Base-by-base conservation (phyloP, 176 grass and related monocot genomes). In the Areca catechu region DNA sequence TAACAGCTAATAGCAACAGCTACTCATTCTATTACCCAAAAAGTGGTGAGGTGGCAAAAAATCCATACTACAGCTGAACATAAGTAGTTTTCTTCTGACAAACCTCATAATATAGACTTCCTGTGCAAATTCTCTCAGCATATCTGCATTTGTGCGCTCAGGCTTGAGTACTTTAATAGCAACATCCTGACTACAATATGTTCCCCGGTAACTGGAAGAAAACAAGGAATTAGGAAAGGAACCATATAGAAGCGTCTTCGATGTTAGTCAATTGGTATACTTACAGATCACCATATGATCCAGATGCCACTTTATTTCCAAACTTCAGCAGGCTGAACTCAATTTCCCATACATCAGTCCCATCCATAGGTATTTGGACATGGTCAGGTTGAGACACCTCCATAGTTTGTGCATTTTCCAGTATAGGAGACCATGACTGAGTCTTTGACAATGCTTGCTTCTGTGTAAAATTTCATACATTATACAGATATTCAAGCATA, bases 61-160 rank as follows among this genome's bases (percentile, higher is more conserved):
- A 43, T 43, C 10, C 34, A 43, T 5, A 22, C 43, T 65, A 28
- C 10, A 34, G 5, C 4, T 53, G 29, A 20, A 37, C 51, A 21
- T n/a, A 57, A 50, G 48, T 17, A 60, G 34, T 30, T 48, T 19
- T 27, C 67, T 61, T 69, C 17, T 53, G 15, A 80, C 78, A 66
- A 61, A 95, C 89, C 83, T 88, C 85, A 95, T 82, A 69, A 95
- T 95, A 63, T 85, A 95, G 52, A 95, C 82, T 83, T 95, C 85
- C 70, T 89, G 89, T 51, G 84, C 81, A 89, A 95, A 95, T 43
- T 95, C 89, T 1, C 75, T 84, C 64, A 81, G 78, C 80, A 95
- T 85, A 67, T 95, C 89, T 52, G 81, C 75, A n/a, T 78, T 79
- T 60, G 89, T 76, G 55, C 76, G 54, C 49, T 89, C 81, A 74